A percentile compares a stretch with the other conserved stretches of the same genome.
These are phyloP conservation scores for Bruguiera parviflora DNA, from an alignment of 345 rosid species.

Conservation along the genomic window DNA sequence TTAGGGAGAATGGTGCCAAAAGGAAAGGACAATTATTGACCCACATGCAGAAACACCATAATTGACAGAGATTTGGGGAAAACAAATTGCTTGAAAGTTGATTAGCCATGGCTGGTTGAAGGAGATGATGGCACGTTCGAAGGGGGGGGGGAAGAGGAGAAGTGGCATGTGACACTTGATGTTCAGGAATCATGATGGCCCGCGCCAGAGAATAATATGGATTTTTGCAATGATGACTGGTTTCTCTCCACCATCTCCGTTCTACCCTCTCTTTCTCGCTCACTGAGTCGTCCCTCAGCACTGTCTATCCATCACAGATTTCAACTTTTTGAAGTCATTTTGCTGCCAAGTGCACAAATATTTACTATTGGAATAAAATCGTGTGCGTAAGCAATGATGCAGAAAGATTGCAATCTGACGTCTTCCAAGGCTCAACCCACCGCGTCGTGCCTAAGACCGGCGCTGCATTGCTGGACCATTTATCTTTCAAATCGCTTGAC, in stretches of 20 bases:
- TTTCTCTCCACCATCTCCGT: constrained; percentile 12
- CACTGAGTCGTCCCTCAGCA: background rate
- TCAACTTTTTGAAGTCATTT: background rate
- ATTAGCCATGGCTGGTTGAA: constrained; percentile 35
- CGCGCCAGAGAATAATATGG: constrained; percentile 67
- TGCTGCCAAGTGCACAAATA: background rate
- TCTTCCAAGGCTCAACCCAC: constrained; percentile 10
- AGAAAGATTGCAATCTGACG: constrained; percentile 27
- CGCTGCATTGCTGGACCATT: constrained; percentile 24
- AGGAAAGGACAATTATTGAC: background rate
- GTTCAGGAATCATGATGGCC: constrained; percentile 61
- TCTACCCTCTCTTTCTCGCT: constrained; percentile 7
- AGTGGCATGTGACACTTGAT: constrained; percentile 43
- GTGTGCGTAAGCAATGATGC: constrained; percentile 40
- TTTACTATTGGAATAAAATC: background rate
- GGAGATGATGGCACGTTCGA: constrained; percentile 34
- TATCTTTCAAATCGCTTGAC: constrained; percentile 12
- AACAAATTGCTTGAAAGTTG: constrained; percentile 24
- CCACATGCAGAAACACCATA: background rate
- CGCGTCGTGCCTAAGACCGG: background rate
- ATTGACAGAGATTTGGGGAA: constrained; percentile 14
- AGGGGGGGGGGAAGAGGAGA: background rate
- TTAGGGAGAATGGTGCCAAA: constrained; percentile 16
- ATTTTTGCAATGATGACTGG: constrained; percentile 45
- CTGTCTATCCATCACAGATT: background rate